These are phyloP conservation scores for Naumovozyma dairenensis DNA, from an alignment of 805 yeast species.

Conservation along the genomic window DNA sequence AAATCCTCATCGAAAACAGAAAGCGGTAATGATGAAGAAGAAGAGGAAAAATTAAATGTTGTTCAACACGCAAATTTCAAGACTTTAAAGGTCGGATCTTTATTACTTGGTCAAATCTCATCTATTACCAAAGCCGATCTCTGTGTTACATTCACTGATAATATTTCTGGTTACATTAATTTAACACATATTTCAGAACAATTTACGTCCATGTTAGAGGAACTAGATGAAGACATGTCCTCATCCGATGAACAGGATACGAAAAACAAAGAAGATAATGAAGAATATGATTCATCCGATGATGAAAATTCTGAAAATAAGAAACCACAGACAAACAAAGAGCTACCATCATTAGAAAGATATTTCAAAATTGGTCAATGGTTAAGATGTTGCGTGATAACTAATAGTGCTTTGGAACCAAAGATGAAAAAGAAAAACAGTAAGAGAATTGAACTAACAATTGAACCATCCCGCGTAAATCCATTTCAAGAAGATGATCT, in stretches of 20 bases:
- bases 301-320: constrained; percentile 21
- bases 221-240: constrained; percentile 41
- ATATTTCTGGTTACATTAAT: constrained; percentile 68
- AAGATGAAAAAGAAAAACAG: constrained; percentile 33
- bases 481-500: constrained; percentile 57
- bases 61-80: constrained; percentile 57
- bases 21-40: constrained; percentile 24
- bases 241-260: constrained; percentile 34
- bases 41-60: constrained; percentile 30
- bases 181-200: constrained; percentile 62
- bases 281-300: constrained; percentile 23
- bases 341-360: constrained; percentile 46
- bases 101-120: constrained; percentile 67
- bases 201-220: constrained; percentile 48
- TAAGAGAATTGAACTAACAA: constrained; percentile 58
- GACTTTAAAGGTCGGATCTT: constrained; percentile 58
- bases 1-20: constrained; percentile 18
- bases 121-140: constrained; percentile 54
- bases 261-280: constrained; percentile 33
- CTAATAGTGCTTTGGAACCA: constrained; percentile 36
- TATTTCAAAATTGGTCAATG: constrained; percentile 71
- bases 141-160: constrained; percentile 67
- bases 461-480: constrained; percentile 71
- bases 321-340: constrained; percentile 22
- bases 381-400: constrained; percentile 71